Conservation (phyloP, 2,329 filamentous ascomycete species). For the Sporothrix inflata region DNA sequence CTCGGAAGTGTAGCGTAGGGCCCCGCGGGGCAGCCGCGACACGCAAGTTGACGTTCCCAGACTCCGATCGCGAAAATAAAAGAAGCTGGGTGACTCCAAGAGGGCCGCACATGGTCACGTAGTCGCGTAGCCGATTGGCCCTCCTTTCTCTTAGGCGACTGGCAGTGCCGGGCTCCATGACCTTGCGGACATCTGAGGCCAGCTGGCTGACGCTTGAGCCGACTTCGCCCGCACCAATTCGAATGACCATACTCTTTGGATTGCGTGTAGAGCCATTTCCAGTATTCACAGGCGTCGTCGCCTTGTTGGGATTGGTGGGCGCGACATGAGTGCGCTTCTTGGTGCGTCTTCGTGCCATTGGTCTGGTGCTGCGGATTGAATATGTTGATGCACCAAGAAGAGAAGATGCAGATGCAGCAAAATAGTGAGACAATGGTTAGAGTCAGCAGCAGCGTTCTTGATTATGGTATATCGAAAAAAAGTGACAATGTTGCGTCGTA, state of each 20-base stretch:
- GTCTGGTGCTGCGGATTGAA: neutral
- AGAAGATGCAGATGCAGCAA: neutral
- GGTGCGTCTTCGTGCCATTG: slow-evolving; percentile 77
- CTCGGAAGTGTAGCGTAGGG: slow-evolving; percentile 89
- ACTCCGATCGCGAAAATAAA: slow-evolving; percentile 86
- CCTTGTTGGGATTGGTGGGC: slow-evolving; percentile 60
- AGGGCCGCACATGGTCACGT: slow-evolving; percentile 92
- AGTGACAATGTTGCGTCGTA: neutral
- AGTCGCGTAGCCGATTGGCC: slow-evolving; percentile 87
- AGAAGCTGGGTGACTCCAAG: slow-evolving; percentile 91
- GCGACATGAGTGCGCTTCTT: slow-evolving; percentile 89
- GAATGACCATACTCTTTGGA: slow-evolving; percentile 98
- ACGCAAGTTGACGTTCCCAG: slow-evolving; percentile 89
- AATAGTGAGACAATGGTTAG: too few relatives aligned
- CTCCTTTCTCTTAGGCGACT: slow-evolving; percentile 85
- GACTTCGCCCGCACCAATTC: slow-evolving; percentile 91
- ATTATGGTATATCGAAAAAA: neutral
- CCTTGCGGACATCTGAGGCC: slow-evolving; percentile 83
- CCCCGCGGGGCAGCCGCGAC: slow-evolving; percentile 86
- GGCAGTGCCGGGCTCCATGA: slow-evolving; percentile 96
- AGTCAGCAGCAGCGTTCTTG: neutral
- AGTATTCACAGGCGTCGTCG: slow-evolving; percentile 54
- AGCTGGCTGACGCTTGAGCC: slow-evolving; percentile 89
- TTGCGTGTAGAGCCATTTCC: slow-evolving; percentile 67
- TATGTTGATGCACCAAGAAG: neutral